These are phyloP conservation scores for Lachnellula suecica DNA, from an alignment of 2,329 filamentous ascomycete genomes.

Conservation along the genomic window DNA sequence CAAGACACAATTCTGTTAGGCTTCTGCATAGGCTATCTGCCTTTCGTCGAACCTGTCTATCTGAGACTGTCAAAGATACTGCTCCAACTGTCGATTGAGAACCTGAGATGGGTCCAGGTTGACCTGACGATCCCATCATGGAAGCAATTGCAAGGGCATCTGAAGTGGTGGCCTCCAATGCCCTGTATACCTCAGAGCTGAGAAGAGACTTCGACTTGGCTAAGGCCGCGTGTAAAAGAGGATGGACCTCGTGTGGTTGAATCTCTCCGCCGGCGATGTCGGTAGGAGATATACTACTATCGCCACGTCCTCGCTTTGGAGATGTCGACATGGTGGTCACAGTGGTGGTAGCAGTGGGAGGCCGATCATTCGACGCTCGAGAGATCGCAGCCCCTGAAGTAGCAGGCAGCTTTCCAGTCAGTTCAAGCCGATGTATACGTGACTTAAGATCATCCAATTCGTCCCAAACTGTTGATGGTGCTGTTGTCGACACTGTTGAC, in stretches of 20 bases:
- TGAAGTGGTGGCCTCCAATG: constrained; percentile 76
- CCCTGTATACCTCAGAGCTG: constrained; percentile 69
- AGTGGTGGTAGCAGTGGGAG: constrained; percentile 86
- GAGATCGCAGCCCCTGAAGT: constrained; percentile 80
- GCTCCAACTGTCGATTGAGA: constrained; percentile 43
- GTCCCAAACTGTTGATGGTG: constrained; percentile 94
- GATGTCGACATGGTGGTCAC: constrained; percentile 89
- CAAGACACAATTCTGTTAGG: constrained; percentile 87
- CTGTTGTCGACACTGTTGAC: constrained; percentile 83
- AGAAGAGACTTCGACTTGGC: constrained; percentile 73
- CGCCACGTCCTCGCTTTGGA: constrained; percentile 68
- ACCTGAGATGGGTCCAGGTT: constrained; percentile 67
- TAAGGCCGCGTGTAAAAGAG: constrained; percentile 77
- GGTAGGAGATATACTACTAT: constrained; percentile 41
- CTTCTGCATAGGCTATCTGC: constrained; percentile 91
- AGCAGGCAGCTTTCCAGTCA: constrained; percentile 82
- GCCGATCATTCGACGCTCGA: constrained; percentile 64
- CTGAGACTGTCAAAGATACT: constrained; percentile 51
- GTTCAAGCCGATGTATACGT: constrained; percentile 83
- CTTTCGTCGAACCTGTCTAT: constrained; percentile 85
- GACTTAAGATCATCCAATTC: constrained; percentile 95
- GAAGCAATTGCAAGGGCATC: constrained; percentile 79
- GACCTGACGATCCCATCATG: constrained; percentile 72
- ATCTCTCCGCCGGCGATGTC: constrained; percentile 43
- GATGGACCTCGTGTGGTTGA: constrained; percentile 61